Evolutionary conservation across 257 asterid genomes (phyloP).

Genomic region (Lavandula angustifolia): DNA sequence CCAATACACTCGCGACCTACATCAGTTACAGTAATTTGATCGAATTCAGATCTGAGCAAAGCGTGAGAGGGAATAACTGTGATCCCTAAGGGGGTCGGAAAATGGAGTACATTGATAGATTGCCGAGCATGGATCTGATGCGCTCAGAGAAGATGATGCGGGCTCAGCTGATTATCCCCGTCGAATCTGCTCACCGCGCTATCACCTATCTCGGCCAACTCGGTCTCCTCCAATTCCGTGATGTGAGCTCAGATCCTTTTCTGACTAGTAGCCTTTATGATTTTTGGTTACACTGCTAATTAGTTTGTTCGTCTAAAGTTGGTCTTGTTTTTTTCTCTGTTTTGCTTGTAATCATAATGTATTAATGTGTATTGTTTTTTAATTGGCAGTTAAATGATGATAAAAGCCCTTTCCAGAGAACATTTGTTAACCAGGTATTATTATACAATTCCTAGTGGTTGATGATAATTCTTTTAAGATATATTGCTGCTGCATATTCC

Average conservation of each 20-base stretch:
- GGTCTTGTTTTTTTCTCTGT: constrained; percentile 11
- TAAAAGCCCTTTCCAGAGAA: constrained; percentile 93
- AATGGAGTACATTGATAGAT: constrained; percentile 78
- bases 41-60: constrained; percentile 47
- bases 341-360: constrained; percentile 27
- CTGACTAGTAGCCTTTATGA: constrained; percentile 22
- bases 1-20: neutral
- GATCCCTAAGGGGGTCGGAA: constrained; percentile 47
- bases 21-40: constrained; percentile 25
- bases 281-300: neutral
- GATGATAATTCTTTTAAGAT: constrained; percentile 13
- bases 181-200: constrained; percentile 96
- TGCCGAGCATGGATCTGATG: constrained; percentile 99
- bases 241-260: constrained; percentile 57
- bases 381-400: constrained; percentile 82
- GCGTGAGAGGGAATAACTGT: constrained; percentile 22
- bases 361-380: constrained; percentile 29
- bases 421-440: constrained; percentile 89
- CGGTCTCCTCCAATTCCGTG: constrained; percentile 96
- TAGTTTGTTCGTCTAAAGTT: constrained; percentile 6
- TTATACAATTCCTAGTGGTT: constrained; percentile 27
- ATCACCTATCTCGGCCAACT: constrained; percentile 89
- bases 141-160: constrained; percentile 97
- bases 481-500: neutral
- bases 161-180: constrained; percentile 93